Evolutionary conservation across 176 grass and related monocot genomes (phyloP).

Genomic region (Oryza glumipatula): DNA sequence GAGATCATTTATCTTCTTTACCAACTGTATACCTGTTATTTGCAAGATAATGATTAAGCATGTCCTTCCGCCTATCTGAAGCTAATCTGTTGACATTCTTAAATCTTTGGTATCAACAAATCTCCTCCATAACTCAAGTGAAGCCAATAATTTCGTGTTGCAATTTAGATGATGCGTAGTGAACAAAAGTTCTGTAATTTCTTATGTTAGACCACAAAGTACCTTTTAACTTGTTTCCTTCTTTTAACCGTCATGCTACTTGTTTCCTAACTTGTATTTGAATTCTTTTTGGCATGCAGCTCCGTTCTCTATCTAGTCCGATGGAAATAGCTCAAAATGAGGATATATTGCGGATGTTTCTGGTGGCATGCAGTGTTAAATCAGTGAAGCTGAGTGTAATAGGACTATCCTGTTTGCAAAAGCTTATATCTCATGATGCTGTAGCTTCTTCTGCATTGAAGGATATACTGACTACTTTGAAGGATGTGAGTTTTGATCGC

Average conservation of each 20-base stretch:
- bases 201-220: slow-evolving; percentile 21
- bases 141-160: neutral
- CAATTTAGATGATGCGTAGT: slow-evolving; percentile 25
- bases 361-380: slow-evolving; percentile 94
- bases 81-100: slow-evolving; percentile 6
- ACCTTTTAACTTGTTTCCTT: slow-evolving; percentile 6
- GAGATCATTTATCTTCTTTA: slow-evolving; percentile 18
- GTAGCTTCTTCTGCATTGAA: slow-evolving; percentile 81
- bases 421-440: slow-evolving; percentile 92
- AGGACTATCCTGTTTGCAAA: slow-evolving; percentile 96
- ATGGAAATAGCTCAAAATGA: slow-evolving; percentile 93
- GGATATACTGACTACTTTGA: slow-evolving; percentile 90
- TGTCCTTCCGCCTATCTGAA: neutral
- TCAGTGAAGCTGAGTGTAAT: slow-evolving; percentile 94
- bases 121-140: neutral
- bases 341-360: slow-evolving; percentile 89
- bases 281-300: slow-evolving; percentile 54
- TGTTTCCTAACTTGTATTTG: slow-evolving; percentile 27
- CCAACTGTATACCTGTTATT: slow-evolving; percentile 1
- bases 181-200: slow-evolving; percentile 4
- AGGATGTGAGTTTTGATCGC: slow-evolving; percentile 68
- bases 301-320: slow-evolving; percentile 77
- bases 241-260: slow-evolving; percentile 7
- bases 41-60: slow-evolving; percentile 21
- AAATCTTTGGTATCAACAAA: slow-evolving; percentile 4